Conservation (phyloP, 768 basidiomycete genomes). For the Amanita rubescens region DNA sequence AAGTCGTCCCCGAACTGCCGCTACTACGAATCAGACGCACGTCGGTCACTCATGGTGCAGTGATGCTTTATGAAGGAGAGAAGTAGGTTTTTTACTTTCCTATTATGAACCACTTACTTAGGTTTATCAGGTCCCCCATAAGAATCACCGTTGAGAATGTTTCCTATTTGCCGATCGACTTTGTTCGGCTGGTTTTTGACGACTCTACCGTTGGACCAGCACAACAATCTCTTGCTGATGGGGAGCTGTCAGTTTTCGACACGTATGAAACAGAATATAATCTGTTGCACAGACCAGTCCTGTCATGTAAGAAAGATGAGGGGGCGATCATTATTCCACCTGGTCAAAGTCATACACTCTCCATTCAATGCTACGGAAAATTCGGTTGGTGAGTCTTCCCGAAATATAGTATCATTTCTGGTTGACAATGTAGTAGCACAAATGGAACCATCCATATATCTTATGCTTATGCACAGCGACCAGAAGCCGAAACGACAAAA, state of each 20-base stretch:
- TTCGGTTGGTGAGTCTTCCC: constrained; percentile 72
- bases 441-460: constrained; percentile 76
- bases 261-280: constrained; percentile 88
- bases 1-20: constrained; percentile 83
- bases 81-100: constrained; percentile 39
- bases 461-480: constrained; percentile 64
- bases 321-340: constrained; percentile 47
- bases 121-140: constrained; percentile 58
- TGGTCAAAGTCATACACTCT: constrained; percentile 61
- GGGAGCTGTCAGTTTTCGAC: constrained; percentile 74
- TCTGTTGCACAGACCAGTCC: constrained; percentile 68
- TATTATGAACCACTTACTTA: not conserved
- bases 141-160: constrained; percentile 88
- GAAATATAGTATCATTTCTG: not conserved
- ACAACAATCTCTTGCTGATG: constrained; percentile 71
- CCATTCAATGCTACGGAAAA: constrained; percentile 79
- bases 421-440: constrained; percentile 42
- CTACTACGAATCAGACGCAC: constrained; percentile 79
- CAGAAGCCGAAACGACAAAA: constrained; percentile 28
- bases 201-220: constrained; percentile 82
- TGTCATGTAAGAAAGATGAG: constrained; percentile 63
- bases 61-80: constrained; percentile 96
- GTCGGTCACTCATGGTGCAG: constrained; percentile 86
- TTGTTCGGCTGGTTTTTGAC: constrained; percentile 79
- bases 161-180: constrained; percentile 76